Conservation (phyloP, 768 basidiomycete genomes). For the Phylloporus rhodoxanthus region DNA sequence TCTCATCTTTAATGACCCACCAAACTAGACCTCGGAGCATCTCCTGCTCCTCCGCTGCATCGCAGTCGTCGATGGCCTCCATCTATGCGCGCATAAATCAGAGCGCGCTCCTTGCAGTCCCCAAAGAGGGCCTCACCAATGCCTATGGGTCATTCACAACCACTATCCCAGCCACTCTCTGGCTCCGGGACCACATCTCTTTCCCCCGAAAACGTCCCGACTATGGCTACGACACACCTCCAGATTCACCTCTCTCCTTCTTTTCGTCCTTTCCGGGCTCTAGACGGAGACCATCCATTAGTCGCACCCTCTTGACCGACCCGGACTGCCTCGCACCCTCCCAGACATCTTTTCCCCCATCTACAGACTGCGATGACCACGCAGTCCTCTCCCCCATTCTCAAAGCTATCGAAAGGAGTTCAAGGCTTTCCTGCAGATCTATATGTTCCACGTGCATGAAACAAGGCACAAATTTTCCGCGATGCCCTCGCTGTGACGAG, state of each 20-base stretch:
- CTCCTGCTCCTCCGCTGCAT: conserved; percentile 19
- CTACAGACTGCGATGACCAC: conserved; percentile 9
- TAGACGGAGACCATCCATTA: conserved; percentile 36
- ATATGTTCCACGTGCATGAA: conserved; percentile 51
- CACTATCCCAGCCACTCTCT: conserved; percentile 30
- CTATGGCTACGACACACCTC: conserved; percentile 23
- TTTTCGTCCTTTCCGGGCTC: conserved; percentile 11
- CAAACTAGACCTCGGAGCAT: conserved; percentile 16
- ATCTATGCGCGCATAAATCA: conserved; percentile 22
- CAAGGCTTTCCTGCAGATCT: conserved; percentile 41
- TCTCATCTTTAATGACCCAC: conserved; percentile 1
- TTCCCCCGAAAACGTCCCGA: conserved; percentile 2
- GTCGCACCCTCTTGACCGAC: conserved; percentile 34
- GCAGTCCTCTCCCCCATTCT: conserved; percentile 39
- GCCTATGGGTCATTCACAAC: conserved; percentile 38
- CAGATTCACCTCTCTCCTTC: conserved; percentile 26
- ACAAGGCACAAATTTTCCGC: conserved; percentile 50
- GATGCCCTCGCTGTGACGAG: conserved; percentile 52
- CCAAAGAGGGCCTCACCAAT: conserved; percentile 20
- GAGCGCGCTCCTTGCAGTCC: conserved; percentile 19
- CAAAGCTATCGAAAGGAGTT: conserved; percentile 45
- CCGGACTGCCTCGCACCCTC: conserved; percentile 10
- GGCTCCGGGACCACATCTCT: conserved; percentile 25
- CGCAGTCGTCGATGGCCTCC: conserved; percentile 23
- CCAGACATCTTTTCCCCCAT: conserved; percentile 3